A percentile compares a stretch with the other conserved stretches of the same genome.
Conservation (phyloP, 148 eudicot genomes). For the Rhododendron griersonianum region DNA sequence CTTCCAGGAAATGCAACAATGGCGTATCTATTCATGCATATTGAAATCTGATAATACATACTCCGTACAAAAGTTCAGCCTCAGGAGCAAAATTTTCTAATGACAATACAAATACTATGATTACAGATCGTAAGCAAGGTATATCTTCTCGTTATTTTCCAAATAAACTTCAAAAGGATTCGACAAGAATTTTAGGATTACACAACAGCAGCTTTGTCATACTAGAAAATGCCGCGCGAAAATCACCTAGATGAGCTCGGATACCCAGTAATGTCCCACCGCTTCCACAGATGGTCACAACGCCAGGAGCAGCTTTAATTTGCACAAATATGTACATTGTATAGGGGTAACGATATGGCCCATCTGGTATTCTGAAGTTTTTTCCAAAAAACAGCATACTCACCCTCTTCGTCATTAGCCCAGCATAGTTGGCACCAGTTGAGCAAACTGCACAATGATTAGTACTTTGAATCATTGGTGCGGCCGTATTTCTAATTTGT, state of each 20-base stretch:
- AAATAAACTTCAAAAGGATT: neutral
- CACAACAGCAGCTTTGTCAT: neutral
- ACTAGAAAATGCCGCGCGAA: neutral
- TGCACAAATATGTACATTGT: neutral
- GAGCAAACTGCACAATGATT: neutral
- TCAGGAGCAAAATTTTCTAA: neutral
- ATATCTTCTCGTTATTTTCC: neutral
- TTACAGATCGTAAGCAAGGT: neutral
- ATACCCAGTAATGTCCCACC: neutral
- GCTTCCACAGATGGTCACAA: neutral
- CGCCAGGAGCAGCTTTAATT: neutral
- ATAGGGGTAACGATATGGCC: neutral
- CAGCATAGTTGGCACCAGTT: neutral
- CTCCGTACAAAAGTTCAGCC: neutral
- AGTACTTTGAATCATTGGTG: slow-evolving; percentile 26
- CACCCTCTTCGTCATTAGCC: neutral
- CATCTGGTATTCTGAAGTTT: neutral
- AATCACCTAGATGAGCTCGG: neutral
- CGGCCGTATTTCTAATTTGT: slow-evolving; percentile 65
- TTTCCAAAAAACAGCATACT: neutral
- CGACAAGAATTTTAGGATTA: neutral
- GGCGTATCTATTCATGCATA: neutral
- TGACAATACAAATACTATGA: neutral
- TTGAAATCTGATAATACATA: neutral
- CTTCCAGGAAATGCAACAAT: neutral